A percentile compares a stretch with the other conserved stretches of the same genome.
Conservation (phyloP, 257 asterid species). For the Solanum pinnatisectum region DNA sequence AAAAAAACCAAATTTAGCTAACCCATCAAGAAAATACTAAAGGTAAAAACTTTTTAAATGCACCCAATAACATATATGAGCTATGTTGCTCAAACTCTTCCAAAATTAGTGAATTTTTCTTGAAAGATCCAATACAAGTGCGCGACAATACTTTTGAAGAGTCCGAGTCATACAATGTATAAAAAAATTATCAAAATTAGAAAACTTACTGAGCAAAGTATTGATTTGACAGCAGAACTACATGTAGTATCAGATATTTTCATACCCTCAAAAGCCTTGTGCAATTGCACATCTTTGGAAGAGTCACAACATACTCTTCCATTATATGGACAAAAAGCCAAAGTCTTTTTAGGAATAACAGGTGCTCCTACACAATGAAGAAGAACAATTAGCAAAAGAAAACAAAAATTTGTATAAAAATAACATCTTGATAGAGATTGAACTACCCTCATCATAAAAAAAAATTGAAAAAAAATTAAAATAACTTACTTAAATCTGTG, state of each 20-base stretch:
- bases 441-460: not conserved
- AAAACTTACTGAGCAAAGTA: conserved; percentile 76
- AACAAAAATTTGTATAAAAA: not conserved
- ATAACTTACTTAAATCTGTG: conserved; percentile 58
- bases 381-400: not conserved
- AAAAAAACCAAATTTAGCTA: not conserved
- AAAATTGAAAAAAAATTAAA: not conserved
- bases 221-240: conserved; percentile 66
- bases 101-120: not conserved
- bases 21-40: not conserved
- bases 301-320: conserved; percentile 65
- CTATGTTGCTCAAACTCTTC: not conserved
- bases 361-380: conserved; percentile 54
- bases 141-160: not conserved
- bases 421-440: not conserved
- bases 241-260: conserved; percentile 65
- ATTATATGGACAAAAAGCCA: conserved; percentile 65
- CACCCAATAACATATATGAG: not conserved
- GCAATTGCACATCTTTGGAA: conserved; percentile 47
- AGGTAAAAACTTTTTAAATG: not conserved
- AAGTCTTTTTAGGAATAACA: conserved; percentile 21
- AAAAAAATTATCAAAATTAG: not conserved
- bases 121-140: not conserved
- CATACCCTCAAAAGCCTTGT: conserved; percentile 49
- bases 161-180: not conserved